These are phyloP conservation scores for Suillus lakei DNA, from an alignment of 768 basidiomycete genomes.

Conservation along the genomic window DNA sequence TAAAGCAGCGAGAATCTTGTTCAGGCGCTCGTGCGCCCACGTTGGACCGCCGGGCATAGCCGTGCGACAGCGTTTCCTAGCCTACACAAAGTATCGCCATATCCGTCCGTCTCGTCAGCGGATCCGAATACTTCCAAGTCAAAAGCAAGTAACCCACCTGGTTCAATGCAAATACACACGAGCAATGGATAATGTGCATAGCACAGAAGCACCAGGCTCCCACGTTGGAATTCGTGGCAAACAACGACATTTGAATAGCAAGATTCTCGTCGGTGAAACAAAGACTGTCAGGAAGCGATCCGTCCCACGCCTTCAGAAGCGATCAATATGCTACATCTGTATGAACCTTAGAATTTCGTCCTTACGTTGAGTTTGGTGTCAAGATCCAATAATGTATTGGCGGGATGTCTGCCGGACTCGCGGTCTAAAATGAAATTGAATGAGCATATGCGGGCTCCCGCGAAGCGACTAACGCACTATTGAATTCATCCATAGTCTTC, in stretches of 20 bases:
- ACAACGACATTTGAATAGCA: slow-evolving; percentile 71
- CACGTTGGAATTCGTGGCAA: slow-evolving; percentile 77
- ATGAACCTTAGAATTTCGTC: slow-evolving; percentile 8
- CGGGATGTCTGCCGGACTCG: slow-evolving; percentile 31
- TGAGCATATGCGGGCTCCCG: slow-evolving; percentile 22
- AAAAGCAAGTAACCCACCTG: slow-evolving; percentile 49
- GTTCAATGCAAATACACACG: slow-evolving; percentile 65
- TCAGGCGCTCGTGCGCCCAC: slow-evolving; percentile 45
- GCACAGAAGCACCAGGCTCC: slow-evolving; percentile 83
- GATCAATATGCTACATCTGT: slow-evolving; percentile 15
- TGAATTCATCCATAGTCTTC: slow-evolving; percentile 53
- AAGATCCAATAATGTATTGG: slow-evolving; percentile 45
- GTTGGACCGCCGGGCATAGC: slow-evolving; percentile 27
- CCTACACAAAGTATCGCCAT: slow-evolving; percentile 18
- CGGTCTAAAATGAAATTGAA: slow-evolving; percentile 30
- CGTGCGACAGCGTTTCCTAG: slow-evolving; percentile 37
- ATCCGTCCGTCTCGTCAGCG: slow-evolving; percentile 2
- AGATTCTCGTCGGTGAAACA: slow-evolving; percentile 73
- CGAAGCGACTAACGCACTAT: slow-evolving; percentile 40
- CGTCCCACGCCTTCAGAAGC: slow-evolving; percentile 59
- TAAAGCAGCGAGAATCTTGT: slow-evolving; percentile 43
- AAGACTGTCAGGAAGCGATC: slow-evolving; percentile 71
- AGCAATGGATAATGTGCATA: slow-evolving; percentile 76
- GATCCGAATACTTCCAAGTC: not conserved
- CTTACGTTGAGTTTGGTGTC: slow-evolving; percentile 47